Conservation (phyloP, 108 stramenopile species). For the Cylindrotheca closterium region DNA sequence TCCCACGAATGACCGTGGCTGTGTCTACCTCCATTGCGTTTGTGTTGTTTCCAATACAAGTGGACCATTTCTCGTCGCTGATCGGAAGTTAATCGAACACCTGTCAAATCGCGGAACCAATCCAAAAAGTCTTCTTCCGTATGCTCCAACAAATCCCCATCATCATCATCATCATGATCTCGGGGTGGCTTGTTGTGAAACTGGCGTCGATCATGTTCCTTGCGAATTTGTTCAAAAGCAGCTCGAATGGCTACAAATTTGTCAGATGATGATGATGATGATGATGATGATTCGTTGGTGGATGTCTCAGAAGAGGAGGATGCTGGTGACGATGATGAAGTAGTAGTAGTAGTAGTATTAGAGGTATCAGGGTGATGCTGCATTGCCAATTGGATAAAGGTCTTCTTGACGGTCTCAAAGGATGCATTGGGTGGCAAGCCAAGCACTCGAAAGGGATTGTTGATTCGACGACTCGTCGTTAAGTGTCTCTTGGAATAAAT, state of each 20-base stretch:
- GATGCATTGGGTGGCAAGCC: conserved; percentile 23
- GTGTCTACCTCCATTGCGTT: conserved; percentile 25
- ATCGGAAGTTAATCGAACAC: conserved; percentile 22
- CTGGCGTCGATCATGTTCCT: conserved; percentile 3
- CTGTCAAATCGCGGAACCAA: conserved; percentile 30
- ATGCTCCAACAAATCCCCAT: not conserved
- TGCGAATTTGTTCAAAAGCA: conserved; percentile 45
- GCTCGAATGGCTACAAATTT: conserved; percentile 37
- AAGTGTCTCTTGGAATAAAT: too few relatives aligned
- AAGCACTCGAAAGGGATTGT: conserved; percentile 35
- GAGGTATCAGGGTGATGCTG: conserved; percentile 48
- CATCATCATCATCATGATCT: conserved; percentile 2
- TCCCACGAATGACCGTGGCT: conserved; percentile 41
- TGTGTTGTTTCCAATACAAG: conserved; percentile 8
- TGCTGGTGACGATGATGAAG: conserved; percentile 7
- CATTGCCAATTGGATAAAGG: conserved; percentile 43
- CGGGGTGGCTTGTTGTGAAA: not conserved
- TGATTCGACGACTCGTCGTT: too few relatives aligned
- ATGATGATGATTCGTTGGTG: conserved; percentile 10
- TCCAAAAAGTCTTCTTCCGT: conserved; percentile 24
- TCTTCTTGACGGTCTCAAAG: conserved; percentile 28
- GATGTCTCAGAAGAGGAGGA: not conserved
- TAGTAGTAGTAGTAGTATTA: conserved; percentile 1
- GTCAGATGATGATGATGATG: conserved; percentile 1
- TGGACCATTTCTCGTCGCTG: conserved; percentile 39